Percentiles rank a stretch among this genome's conserved stretches.
These are phyloP conservation scores for Penicillium janthinellum DNA, from an alignment of 2,329 filamentous ascomycete species.

Conservation along the genomic window DNA sequence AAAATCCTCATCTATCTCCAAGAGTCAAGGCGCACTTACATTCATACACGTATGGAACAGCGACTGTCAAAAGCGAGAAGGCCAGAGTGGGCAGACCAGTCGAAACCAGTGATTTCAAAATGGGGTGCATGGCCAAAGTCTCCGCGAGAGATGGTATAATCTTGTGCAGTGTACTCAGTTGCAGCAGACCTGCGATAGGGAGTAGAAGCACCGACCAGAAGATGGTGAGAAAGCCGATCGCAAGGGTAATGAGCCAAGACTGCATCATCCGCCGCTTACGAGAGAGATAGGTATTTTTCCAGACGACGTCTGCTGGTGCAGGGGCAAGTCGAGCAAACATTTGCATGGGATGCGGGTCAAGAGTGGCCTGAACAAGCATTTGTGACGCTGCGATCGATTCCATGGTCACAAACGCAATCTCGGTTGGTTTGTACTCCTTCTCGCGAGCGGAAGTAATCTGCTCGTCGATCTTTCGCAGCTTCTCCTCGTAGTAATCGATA, in stretches of 20 bases:
- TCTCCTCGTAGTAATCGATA: conserved; percentile 91
- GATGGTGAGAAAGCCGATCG: conserved; percentile 80
- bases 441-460: conserved; percentile 69
- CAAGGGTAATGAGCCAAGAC: conserved; percentile 79
- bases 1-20: background rate
- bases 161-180: conserved; percentile 75
- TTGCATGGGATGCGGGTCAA: conserved; percentile 85
- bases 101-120: conserved; percentile 75
- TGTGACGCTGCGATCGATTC: conserved; percentile 89
- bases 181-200: conserved; percentile 75
- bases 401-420: conserved; percentile 95
- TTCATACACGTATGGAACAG: conserved; percentile 92
- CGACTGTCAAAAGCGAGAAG: conserved; percentile 82
- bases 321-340: conserved; percentile 85
- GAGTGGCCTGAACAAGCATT: conserved; percentile 92
- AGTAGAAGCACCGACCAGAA: conserved; percentile 86
- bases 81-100: conserved; percentile 85
- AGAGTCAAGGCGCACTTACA: conserved; percentile 53
- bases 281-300: conserved; percentile 87
- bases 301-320: conserved; percentile 88
- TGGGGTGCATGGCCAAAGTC: conserved; percentile 66
- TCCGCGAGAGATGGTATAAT: conserved; percentile 71
- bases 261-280: conserved; percentile 72
- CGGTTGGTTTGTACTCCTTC: conserved; percentile 74
- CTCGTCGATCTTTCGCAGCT: conserved; percentile 75